Percentiles rank a stretch among this genome's conserved stretches.
Evolutionary conservation across 1,284 basidiomycete species (phyloP).

Genomic region (Malassezia arunalokei): DNA sequence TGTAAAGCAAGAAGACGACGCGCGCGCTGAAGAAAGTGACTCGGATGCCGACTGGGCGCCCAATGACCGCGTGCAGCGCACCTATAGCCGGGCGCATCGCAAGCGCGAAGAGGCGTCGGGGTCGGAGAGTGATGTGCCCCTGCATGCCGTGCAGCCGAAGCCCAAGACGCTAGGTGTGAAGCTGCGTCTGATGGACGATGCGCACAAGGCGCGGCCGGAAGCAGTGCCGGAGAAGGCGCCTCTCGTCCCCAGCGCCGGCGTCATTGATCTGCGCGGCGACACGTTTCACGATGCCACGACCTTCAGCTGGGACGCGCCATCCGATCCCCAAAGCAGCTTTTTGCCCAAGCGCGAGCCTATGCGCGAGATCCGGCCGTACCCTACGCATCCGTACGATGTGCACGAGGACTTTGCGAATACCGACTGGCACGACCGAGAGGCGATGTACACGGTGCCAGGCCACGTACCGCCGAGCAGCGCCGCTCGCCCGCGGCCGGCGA

Average conservation of each 20-base stretch:
- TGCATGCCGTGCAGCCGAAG: neutral
- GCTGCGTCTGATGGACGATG: neutral
- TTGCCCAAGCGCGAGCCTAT: constrained; percentile 25
- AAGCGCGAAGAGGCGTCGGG: neutral
- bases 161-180: neutral
- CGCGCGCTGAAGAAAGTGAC: neutral
- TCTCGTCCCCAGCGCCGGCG: neutral
- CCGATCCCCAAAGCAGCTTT: constrained; percentile 1
- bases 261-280: constrained; percentile 4
- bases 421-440: constrained; percentile 39
- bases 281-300: constrained; percentile 10
- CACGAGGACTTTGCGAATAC: constrained; percentile 35
- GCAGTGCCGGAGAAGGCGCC: neutral
- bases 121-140: neutral
- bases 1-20: neutral
- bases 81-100: constrained; percentile 1
- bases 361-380: constrained; percentile 23
- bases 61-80: neutral
- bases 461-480: neutral
- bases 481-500: constrained; percentile 4
- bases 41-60: neutral
- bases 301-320: constrained; percentile 14
- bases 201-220: neutral
- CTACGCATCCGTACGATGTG: constrained; percentile 36
- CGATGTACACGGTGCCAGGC: constrained; percentile 1